Base-by-base conservation (phyloP, 257 asterid species). In the Scutellaria baicalensis region DNA sequence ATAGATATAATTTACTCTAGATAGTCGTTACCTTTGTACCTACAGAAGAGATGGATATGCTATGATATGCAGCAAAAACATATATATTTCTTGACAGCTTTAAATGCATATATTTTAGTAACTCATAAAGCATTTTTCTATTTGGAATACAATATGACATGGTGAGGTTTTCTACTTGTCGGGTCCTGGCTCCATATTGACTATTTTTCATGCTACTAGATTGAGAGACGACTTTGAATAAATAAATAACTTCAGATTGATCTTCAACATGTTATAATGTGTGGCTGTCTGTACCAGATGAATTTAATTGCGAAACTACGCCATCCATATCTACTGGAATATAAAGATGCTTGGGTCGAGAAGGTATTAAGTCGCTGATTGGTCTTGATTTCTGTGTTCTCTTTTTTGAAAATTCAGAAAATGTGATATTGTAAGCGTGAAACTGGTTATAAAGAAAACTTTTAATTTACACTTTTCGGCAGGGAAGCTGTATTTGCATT, bases 341-440 rank as follows among this genome's bases (percentile, higher is more conserved):
- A 74, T 79, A 94, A 89, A 78, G 97, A 91, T 86, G 96, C 92
- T 68, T 94, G 99, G 99, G 88, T 89, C 31, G 98, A 91, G 49
- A 85, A 91, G 96, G 99, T 91, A 84, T 57, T 35, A 6, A 21
- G 16, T 70, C 20, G 72, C 54, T 42, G 9, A 6, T 36, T 42
- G 23, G n/a, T 49, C 60, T 27, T 14, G 43, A 61, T 64, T 38
- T 71, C 42, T 21, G 43, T 4, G 33, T n/a, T 56, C 75, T 33
- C 52, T 9, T 38, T 50, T 47, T 48, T 61, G 62, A 20, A 43
- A 39, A 7, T 56, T 44, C 54, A 39, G 44, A 42, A 43, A n/a
- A 70, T 42, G 42, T 8, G 7, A 6, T 66, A 17, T 59, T 43
- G 59, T 66, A 27, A 55, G 40, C 38, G 8, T 20, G 64, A 48